Conservation (phyloP, 805 yeast genomes). For the Wickerhamiella domercqiae region DNA sequence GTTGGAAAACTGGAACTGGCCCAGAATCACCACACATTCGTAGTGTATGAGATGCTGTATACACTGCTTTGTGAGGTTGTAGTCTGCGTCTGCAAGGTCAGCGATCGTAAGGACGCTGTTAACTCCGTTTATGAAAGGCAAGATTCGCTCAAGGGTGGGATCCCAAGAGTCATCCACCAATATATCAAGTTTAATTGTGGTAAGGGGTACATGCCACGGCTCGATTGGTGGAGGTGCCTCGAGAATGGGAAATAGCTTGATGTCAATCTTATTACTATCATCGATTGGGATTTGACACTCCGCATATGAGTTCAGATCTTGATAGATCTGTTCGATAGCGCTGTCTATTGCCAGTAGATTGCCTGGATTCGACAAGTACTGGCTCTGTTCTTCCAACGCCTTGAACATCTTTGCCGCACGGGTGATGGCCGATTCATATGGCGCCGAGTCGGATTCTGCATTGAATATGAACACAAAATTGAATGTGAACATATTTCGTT, state of each 20-base stretch:
- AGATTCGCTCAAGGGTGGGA: conserved; percentile 80
- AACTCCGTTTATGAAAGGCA: conserved; percentile 77
- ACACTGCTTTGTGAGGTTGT: conserved; percentile 63
- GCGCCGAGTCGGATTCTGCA: conserved; percentile 62
- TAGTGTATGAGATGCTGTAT: conserved; percentile 85
- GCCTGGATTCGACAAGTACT: conserved; percentile 42
- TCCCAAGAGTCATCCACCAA: conserved; percentile 91
- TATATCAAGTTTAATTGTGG: conserved; percentile 59
- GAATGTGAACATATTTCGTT: conserved; percentile 84
- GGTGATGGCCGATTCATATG: conserved; percentile 72
- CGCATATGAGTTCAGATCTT: conserved; percentile 85
- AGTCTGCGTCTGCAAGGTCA: conserved; percentile 66
- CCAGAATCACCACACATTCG: conserved; percentile 66
- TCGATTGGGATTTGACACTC: conserved; percentile 93
- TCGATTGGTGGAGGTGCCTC: conserved; percentile 64
- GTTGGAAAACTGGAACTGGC: conserved; percentile 78
- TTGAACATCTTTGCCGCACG: conserved; percentile 79
- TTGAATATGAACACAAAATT: conserved; percentile 87
- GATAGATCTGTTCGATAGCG: conserved; percentile 76
- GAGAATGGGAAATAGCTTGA: conserved; percentile 81
- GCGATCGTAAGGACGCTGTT: conserved; percentile 70
- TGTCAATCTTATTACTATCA: conserved; percentile 75
- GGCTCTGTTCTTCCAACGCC: conserved; percentile 80
- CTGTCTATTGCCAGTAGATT: conserved; percentile 46
- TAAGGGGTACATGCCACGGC: conserved; percentile 79